Evolutionary conservation across 2,329 filamentous ascomycete genomes (phyloP).

Genomic region (Dactylellina haptotyla): DNA sequence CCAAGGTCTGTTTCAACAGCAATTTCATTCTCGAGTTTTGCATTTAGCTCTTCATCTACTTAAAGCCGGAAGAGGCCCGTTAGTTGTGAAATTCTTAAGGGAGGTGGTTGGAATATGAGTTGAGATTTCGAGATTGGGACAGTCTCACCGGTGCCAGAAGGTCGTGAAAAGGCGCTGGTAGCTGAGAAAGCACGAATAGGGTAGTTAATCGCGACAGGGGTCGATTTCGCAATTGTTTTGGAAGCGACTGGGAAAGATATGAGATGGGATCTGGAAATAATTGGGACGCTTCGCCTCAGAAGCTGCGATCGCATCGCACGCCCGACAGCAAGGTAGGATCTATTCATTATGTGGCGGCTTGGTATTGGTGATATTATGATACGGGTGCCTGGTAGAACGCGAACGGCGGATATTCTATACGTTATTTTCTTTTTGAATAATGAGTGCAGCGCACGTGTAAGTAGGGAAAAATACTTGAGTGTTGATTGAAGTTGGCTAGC

Average conservation of each 20-base stretch:
- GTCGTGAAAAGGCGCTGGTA: not conserved
- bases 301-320: constrained; percentile 34
- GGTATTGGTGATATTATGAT: too few relatives aligned
- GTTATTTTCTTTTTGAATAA: too few relatives aligned
- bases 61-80: constrained; percentile 16
- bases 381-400: too few relatives aligned
- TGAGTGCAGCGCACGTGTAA: too few relatives aligned
- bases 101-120: constrained; percentile 43
- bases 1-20: constrained; percentile 84
- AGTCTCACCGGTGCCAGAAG: constrained; percentile 30
- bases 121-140: not conserved
- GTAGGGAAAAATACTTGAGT: too few relatives aligned
- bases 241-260: not conserved
- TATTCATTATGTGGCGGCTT: constrained; percentile 48
- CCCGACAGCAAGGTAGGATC: constrained; percentile 30
- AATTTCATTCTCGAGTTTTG: constrained; percentile 86
- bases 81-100: constrained; percentile 9
- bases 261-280: not conserved
- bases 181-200: constrained; percentile 29
- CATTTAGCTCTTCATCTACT: constrained; percentile 81
- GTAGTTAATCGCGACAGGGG: not conserved
- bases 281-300: not conserved
- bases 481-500: too few relatives aligned
- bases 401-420: too few relatives aligned
- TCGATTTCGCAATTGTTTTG: not conserved